These are phyloP conservation scores for Pichia rugopelliculosa DNA, from an alignment of 805 yeast genomes.

Conservation along the genomic window DNA sequence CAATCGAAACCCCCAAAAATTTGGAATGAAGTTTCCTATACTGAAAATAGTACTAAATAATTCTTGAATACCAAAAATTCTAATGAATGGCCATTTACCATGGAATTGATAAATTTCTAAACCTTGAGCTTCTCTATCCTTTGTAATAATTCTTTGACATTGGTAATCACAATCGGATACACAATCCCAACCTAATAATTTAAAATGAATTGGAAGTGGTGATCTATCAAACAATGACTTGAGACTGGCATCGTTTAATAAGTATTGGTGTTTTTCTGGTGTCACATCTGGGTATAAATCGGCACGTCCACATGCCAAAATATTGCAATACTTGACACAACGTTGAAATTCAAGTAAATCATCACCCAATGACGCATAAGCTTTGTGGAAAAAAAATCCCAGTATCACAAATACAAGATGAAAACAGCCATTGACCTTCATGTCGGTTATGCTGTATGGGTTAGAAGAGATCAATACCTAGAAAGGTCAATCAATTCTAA, in stretches of 20 bases:
- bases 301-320: constrained; percentile 22
- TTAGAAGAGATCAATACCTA: no score
- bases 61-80: constrained; percentile 81
- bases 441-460: neutral
- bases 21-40: constrained; percentile 61
- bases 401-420: neutral
- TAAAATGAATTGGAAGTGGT: constrained; percentile 37
- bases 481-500: no score
- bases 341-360: constrained; percentile 47
- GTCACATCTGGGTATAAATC: constrained; percentile 20
- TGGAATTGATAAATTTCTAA: constrained; percentile 75
- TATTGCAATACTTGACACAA: constrained; percentile 47
- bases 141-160: constrained; percentile 76
- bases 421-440: neutral
- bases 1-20: constrained; percentile 39
- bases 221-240: constrained; percentile 30
- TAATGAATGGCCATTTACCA: constrained; percentile 93
- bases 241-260: constrained; percentile 27
- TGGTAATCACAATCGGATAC: constrained; percentile 81
- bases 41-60: constrained; percentile 74
- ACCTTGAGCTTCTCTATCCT: constrained; percentile 37
- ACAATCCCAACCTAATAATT: constrained; percentile 65
- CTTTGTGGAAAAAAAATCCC: neutral
- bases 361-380: constrained; percentile 52
- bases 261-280: constrained; percentile 20